Evolutionary conservation across 495 filamentous ascomycete species (phyloP).

Genomic region (Podospora pseudoanserina): DNA sequence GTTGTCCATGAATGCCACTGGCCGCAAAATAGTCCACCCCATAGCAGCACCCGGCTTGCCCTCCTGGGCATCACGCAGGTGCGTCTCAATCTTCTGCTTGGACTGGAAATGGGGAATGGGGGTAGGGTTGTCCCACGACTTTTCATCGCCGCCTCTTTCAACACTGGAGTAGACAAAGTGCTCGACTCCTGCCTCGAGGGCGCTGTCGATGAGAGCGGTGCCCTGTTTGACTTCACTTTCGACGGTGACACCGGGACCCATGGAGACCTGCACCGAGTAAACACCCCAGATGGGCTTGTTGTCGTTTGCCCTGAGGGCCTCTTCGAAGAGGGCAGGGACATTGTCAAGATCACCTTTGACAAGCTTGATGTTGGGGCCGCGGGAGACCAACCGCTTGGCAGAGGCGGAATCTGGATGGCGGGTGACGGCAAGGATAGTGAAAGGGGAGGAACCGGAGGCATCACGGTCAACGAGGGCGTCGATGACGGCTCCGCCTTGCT

Average conservation of each 20-base stretch:
- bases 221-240: constrained; percentile 61
- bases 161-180: constrained; percentile 69
- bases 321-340: constrained; percentile 48
- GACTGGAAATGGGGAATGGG: constrained; percentile 62
- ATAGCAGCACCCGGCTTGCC: constrained; percentile 40
- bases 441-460: constrained; percentile 16
- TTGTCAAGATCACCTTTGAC: constrained; percentile 59
- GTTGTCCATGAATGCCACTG: constrained; percentile 67
- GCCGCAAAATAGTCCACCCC: constrained; percentile 60
- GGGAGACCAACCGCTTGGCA: constrained; percentile 46
- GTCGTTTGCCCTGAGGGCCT: constrained; percentile 35
- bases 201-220: constrained; percentile 57
- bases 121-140: constrained; percentile 55
- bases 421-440: constrained; percentile 61
- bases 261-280: constrained; percentile 39
- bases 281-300: constrained; percentile 39
- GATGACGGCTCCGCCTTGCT: constrained; percentile 62
- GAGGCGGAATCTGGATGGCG: constrained; percentile 49
- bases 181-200: constrained; percentile 54
- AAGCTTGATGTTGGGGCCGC: constrained; percentile 48
- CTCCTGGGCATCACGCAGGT: constrained; percentile 44
- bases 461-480: constrained; percentile 44
- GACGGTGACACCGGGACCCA: constrained; percentile 46
- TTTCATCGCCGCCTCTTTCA: constrained; percentile 60
- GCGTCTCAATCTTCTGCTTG: constrained; percentile 64